Evolutionary conservation across 2,329 filamentous ascomycete species (phyloP).

Genomic region (Phialemoniopsis sp.): DNA sequence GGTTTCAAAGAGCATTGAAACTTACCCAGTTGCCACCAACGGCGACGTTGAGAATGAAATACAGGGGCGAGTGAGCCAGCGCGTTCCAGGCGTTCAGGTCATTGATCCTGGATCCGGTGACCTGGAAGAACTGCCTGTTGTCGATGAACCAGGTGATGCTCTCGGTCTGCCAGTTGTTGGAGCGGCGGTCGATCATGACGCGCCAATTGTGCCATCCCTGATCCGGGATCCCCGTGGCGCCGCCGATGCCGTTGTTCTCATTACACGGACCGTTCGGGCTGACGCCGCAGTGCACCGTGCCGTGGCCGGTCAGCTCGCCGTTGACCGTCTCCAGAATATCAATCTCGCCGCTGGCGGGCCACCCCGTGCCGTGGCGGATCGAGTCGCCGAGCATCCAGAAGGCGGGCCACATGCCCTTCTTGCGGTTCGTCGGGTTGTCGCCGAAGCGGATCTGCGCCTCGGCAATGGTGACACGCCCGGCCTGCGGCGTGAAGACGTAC

Average conservation of each 20-base stretch:
- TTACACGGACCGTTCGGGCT: constrained; percentile 41
- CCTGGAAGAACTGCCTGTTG: constrained; percentile 33
- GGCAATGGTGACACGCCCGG: constrained; percentile 33
- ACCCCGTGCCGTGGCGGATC: constrained; percentile 37
- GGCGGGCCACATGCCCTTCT: constrained; percentile 48
- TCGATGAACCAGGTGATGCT: constrained; percentile 43
- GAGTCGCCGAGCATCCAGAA: constrained; percentile 48
- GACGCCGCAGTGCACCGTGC: constrained; percentile 42
- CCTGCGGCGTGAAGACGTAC: constrained; percentile 37
- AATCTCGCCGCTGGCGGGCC: constrained; percentile 47
- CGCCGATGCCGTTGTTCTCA: constrained; percentile 36
- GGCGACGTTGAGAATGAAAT: constrained; percentile 11
- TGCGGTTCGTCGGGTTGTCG: constrained; percentile 24
- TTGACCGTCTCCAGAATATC: constrained; percentile 47
- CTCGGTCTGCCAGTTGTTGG: constrained; percentile 36
- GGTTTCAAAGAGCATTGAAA: background rate
- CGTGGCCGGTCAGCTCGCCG: constrained; percentile 37
- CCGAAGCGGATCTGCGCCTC: constrained; percentile 43
- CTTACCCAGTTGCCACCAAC: constrained; percentile 16
- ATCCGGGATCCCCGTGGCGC: constrained; percentile 30
- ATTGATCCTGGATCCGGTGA: constrained; percentile 26
- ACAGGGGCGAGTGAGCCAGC: constrained; percentile 10
- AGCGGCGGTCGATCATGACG: constrained; percentile 37
- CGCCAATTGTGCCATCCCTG: constrained; percentile 44
- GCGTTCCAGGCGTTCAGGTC: constrained; percentile 32